Evolutionary conservation across 164 flowering plant species (phyloP), one percentile per base, ranked within the genome.

Genomic region (Paratinospora sagittata): DNA sequence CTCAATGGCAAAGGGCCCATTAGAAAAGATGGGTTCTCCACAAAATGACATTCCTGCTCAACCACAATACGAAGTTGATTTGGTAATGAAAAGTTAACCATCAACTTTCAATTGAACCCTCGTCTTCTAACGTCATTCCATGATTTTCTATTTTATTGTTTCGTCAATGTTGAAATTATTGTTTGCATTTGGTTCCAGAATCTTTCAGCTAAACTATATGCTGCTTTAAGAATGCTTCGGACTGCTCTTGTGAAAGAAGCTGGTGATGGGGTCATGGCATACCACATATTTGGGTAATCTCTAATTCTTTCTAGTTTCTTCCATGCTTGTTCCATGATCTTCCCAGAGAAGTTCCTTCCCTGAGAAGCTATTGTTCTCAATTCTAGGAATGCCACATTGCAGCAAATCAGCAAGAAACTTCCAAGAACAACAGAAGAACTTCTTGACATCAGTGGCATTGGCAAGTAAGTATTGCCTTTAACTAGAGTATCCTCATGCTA

Each of bases 401-500:
- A 87, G 78, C 78, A 77, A 30, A 84, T 95, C 34, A 84, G 97
- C 84, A 81, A 78, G 76, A 83, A 76, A 74, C 37, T 89, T 64
- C 98, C 99, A 33, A 81, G 96, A 79, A 85, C 87, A 69, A 87
- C 82, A 80, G 88, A 88, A 72, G 96, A 90, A 75, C 91, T 95
- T 70, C 90, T 87, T 27, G 97, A 92, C 69, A 82, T 92, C 70
- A 84, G 74, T 76, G 98, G 98, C 82, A 85, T 94, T 41, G 87
- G 95, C 76, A 86, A 87, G 97, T 94, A 90, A 87, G 98, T 79
- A 68, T 63, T 64, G 13, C 27, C 43, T 6, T 67, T 36, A 17
- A 65, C 58, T 71, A 34, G 26, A 52, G 45, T 27, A 0, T 58
- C 27, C 3, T 72, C 34, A 24, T 23, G 17, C 19, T 6, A 11